Base-by-base conservation (phyloP, 495 filamentous ascomycete genomes). In the Penicillium malachiteum region DNA sequence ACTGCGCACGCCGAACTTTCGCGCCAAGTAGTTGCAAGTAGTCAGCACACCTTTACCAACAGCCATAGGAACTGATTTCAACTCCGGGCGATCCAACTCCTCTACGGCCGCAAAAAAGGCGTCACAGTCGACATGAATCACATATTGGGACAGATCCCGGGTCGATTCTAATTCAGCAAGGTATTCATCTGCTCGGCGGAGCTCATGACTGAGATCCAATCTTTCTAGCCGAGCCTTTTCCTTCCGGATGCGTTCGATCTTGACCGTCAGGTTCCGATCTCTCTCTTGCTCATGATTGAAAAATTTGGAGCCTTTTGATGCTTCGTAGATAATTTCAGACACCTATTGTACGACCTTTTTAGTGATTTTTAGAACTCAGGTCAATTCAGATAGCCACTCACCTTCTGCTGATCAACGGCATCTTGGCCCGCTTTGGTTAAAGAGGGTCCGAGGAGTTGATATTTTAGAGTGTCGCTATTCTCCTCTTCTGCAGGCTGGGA, bases 101-200 rank as follows among this genome's bases (percentile, higher is more conserved):
- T 97, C 94, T 7, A 97, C 95, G 1, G 92, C 90, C 0, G 94
- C 94, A 64, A 92, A 99, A 74, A 99, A 99, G 16, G 95, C 94
- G 74, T 99, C 94, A 69, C 94, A 99, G 71, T 99, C 94, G 32
- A 99, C 79, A 67, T 99, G 94, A 0, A 97, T 86, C 26, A 97
- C 82, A 45, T 82, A 74, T 66, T 97, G 94, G 11, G 82, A 80
- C n/a, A 97, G 75, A 64, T 97, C 93, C 7, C 94, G 82, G 13
- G 80, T 79, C 1, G 80, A 60, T 60, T 97, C 94, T 10, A 97
- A 78, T 58, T 92, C 83, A 1, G 84, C 81, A 51, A 97, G 84
- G 60, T 89, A 85, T 50, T 90, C 89, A 67, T 97, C 92, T 11
- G 90, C 91, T 37, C 81, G 81, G 30, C 89, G 85, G 31, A 86